These are phyloP conservation scores for Cladophialophora exuberans DNA, from an alignment of 2,329 filamentous ascomycete genomes.

Conservation along the genomic window DNA sequence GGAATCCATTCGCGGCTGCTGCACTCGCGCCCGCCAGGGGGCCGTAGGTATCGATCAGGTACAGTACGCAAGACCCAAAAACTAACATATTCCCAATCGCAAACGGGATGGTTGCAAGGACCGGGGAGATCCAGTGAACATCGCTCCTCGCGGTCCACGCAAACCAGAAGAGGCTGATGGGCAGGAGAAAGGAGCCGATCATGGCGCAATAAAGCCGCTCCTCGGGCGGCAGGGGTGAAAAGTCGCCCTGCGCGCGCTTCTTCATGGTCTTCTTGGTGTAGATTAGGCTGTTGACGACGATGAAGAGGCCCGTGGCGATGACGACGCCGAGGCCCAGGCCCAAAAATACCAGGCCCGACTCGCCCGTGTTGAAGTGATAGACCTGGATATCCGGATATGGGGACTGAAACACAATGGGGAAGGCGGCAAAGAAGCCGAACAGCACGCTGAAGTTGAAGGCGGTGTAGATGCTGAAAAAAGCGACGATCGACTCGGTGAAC, in stretches of 20 bases:
- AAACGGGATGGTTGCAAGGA: conserved; percentile 34
- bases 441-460: conserved; percentile 77
- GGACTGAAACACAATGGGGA: conserved; percentile 75
- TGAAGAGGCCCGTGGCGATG: conserved; percentile 46
- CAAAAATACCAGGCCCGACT: conserved; percentile 76
- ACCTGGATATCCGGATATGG: conserved; percentile 44
- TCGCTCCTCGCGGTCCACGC: conserved; percentile 46
- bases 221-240: conserved; percentile 48
- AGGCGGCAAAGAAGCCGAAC: conserved; percentile 84
- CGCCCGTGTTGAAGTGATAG: conserved; percentile 68
- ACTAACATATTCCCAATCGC: conserved; percentile 37
- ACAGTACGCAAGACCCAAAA: conserved; percentile 51
- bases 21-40: conserved; percentile 36
- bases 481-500: conserved; percentile 70
- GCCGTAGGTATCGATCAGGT: conserved; percentile 38
- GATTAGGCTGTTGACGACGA: conserved; percentile 28
- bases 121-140: conserved; percentile 46
- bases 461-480: conserved; percentile 70
- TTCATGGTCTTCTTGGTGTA: conserved; percentile 29
- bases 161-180: conserved; percentile 53
- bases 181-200: conserved; percentile 53
- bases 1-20: conserved; percentile 40
- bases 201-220: conserved; percentile 53
- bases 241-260: conserved; percentile 18
- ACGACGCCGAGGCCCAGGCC: conserved; percentile 75